Evolutionary conservation across 106 monocot species (phyloP).

Genomic region (Apostasia shenzhenica): DNA sequence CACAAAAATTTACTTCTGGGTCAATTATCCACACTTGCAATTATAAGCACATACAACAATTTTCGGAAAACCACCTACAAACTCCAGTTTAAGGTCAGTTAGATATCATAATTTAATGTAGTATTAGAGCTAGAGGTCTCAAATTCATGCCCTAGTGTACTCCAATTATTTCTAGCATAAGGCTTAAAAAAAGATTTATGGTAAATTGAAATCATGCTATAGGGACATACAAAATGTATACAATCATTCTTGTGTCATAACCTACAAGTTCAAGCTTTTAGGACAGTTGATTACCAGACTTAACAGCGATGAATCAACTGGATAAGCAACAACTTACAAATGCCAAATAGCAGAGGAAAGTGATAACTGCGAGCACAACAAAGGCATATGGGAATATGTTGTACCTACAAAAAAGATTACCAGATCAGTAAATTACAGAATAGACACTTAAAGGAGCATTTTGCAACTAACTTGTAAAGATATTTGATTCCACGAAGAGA

Average conservation of each 20-base stretch:
- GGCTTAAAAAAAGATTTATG: too few species aligned
- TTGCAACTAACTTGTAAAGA: conserved; percentile 78
- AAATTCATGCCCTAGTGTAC: too few species aligned
- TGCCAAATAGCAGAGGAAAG: conserved; percentile 62
- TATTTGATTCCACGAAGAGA: conserved; percentile 98
- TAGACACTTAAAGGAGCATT: background rate
- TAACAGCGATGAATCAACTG: background rate
- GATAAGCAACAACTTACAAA: conserved; percentile 50
- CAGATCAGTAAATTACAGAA: background rate
- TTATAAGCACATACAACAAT: background rate
- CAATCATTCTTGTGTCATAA: too few species aligned
- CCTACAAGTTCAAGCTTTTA: background rate
- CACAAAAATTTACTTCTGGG: background rate
- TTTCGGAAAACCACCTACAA: too few species aligned
- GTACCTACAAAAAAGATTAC: conserved; percentile 46
- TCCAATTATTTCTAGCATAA: too few species aligned
- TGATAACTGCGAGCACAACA: conserved; percentile 58
- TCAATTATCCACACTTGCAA: background rate
- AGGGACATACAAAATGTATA: background rate
- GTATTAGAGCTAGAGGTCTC: too few species aligned
- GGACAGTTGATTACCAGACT: background rate
- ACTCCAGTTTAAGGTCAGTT: background rate
- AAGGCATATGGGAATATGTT: conserved; percentile 92
- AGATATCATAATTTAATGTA: too few species aligned
- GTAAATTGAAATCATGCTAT: background rate